phyloP scores from a whole-genome alignment of 352 stramenopile genomes.

The Globisporangium cylindrosporum region DNA sequence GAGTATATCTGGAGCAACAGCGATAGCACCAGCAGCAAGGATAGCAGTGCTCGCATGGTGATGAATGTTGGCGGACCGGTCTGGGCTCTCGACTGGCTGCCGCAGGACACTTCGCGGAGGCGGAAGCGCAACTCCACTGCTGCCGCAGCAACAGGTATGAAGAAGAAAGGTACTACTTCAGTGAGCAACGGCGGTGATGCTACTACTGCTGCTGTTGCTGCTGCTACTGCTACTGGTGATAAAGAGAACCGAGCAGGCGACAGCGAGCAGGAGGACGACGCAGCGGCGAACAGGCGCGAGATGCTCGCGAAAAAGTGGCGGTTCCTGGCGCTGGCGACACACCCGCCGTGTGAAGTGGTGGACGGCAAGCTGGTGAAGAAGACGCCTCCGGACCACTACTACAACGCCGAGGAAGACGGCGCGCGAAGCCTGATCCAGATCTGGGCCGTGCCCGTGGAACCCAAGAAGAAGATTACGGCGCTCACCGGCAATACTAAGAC shows the following conservation, averaged over 20 bases:
- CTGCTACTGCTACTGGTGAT: not conserved
- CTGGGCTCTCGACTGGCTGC: constrained; percentile 83
- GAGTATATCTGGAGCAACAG: constrained; percentile 20
- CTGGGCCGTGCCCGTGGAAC: constrained; percentile 60
- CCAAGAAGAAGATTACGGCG: not conserved
- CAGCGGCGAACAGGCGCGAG: constrained; percentile 10
- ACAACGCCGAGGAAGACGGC: constrained; percentile 36
- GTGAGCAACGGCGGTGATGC: not conserved
- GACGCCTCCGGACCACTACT: constrained; percentile 77
- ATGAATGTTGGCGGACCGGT: constrained; percentile 73
- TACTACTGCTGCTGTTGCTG: not conserved
- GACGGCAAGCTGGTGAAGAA: constrained; percentile 58
- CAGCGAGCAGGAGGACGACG: not conserved
- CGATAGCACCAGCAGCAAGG: not conserved
- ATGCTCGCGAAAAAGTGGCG: constrained; percentile 35
- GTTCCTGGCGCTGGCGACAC: constrained; percentile 59
- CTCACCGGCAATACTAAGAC: not conserved
- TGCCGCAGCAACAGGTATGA: not conserved
- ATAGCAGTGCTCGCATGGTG: constrained; percentile 30
- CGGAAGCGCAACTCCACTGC: not conserved
- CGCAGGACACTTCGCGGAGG: constrained; percentile 10
- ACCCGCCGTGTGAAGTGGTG: constrained; percentile 63
- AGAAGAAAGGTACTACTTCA: not conserved
- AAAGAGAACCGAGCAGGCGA: not conserved
- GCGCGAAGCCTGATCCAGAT: constrained; percentile 69